phyloP scores from a whole-genome alignment of 257 asterid species.

The Ajuga chamaepitys region DNA sequence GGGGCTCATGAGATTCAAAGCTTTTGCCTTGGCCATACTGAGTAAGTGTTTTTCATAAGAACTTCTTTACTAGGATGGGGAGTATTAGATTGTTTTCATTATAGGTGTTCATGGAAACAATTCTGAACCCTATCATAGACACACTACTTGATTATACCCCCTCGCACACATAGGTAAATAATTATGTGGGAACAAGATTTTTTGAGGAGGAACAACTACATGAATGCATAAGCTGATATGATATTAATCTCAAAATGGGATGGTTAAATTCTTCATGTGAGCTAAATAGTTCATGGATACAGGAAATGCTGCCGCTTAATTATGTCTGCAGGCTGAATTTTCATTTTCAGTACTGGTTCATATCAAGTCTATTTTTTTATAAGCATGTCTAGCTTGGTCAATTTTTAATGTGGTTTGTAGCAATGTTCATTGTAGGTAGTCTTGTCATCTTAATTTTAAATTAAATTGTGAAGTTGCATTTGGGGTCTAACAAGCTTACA shows the following conservation, averaged over 20 bases:
- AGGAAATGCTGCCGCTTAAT: background rate
- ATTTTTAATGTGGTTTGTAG: background rate
- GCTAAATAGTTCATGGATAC: background rate
- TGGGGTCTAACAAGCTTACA: background rate
- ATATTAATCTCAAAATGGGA: background rate
- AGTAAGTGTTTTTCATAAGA: slow-evolving; percentile 38
- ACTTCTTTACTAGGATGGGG: background rate
- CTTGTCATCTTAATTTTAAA: background rate
- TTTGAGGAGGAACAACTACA: background rate
- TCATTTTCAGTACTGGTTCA: background rate
- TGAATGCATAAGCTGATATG: background rate
- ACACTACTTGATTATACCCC: background rate
- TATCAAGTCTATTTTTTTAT: background rate
- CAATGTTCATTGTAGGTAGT: background rate
- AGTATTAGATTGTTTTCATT: background rate
- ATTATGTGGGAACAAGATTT: background rate
- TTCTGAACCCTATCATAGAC: background rate
- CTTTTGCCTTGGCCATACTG: slow-evolving; percentile 94
- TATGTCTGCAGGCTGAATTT: background rate
- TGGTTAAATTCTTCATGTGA: background rate
- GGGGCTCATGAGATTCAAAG: slow-evolving; percentile 89
- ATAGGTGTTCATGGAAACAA: background rate
- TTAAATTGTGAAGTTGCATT: background rate
- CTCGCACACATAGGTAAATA: background rate
- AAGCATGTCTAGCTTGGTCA: background rate